A percentile compares a stretch with the other conserved stretches of the same genome.
These are phyloP conservation scores for Candida ulmi DNA, from an alignment of 805 yeast species.

Conservation along the genomic window DNA sequence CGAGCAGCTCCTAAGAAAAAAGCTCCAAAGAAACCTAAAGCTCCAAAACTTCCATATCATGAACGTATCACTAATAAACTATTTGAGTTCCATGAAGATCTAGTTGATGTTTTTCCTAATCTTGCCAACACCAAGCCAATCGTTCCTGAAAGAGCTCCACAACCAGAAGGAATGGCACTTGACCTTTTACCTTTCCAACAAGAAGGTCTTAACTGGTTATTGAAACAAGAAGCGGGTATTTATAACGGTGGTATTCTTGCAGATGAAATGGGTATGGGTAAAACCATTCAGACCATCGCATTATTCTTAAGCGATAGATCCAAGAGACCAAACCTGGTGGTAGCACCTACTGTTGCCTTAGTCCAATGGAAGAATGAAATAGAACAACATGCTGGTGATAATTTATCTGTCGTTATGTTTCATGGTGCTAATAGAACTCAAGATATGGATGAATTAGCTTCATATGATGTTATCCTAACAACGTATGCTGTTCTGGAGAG, in stretches of 20 bases:
- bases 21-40: slow-evolving; percentile 38
- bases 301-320: slow-evolving; percentile 64
- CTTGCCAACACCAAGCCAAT: slow-evolving; percentile 44
- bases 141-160: slow-evolving; percentile 51
- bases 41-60: slow-evolving; percentile 63
- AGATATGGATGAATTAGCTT: slow-evolving; percentile 43
- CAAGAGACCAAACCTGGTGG: slow-evolving; percentile 76
- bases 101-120: slow-evolving; percentile 65
- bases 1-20: slow-evolving; percentile 15
- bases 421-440: slow-evolving; percentile 82
- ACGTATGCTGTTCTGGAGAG: slow-evolving; percentile 92
- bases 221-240: slow-evolving; percentile 70
- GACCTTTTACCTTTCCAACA: slow-evolving; percentile 81
- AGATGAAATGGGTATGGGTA: slow-evolving; percentile 99
- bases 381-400: slow-evolving; percentile 71
- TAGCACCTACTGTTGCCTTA: slow-evolving; percentile 97
- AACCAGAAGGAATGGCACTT: slow-evolving; percentile 75
- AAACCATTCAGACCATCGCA: slow-evolving; percentile 94
- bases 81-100: slow-evolving; percentile 72
- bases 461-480: slow-evolving; percentile 78
- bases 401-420: slow-evolving; percentile 61
- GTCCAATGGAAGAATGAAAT: slow-evolving; percentile 98
- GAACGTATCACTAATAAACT: slow-evolving; percentile 64
- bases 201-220: slow-evolving; percentile 90
- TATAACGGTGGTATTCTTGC: slow-evolving; percentile 92